Evolutionary conservation across 805 yeast genomes (phyloP).

Genomic region (Millerozyma acaciae): DNA sequence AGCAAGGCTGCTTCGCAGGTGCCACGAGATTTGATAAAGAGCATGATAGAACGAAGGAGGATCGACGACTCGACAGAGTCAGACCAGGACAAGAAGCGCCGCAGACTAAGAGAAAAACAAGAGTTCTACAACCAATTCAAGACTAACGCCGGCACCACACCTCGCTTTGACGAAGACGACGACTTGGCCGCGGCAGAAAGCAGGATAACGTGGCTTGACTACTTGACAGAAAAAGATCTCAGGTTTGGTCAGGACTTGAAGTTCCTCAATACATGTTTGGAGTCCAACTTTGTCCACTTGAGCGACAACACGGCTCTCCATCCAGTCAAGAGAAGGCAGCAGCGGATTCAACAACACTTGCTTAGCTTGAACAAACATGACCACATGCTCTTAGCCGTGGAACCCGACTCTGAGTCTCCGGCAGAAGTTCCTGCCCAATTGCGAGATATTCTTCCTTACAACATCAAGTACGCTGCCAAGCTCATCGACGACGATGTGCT

Average conservation of each 20-base stretch:
- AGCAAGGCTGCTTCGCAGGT: conserved; percentile 25
- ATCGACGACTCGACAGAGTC: conserved; percentile 32
- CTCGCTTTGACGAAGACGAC: conserved; percentile 16
- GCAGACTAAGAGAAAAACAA: conserved; percentile 34
- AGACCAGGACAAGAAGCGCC: conserved; percentile 31
- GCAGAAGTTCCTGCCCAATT: conserved; percentile 12
- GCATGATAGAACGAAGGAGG: conserved; percentile 36
- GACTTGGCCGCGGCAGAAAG: conserved; percentile 19
- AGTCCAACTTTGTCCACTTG: conserved; percentile 22
- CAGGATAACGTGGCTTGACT: conserved; percentile 33
- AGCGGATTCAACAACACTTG: conserved; percentile 17
- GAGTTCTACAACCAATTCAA: conserved; percentile 37
- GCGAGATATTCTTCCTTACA: conserved; percentile 27
- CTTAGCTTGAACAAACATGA: conserved; percentile 25
- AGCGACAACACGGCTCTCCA: conserved; percentile 27
- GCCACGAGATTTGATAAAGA: conserved; percentile 27
- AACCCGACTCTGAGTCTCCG: conserved; percentile 18
- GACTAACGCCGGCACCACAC: conserved; percentile 21
- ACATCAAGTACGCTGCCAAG: conserved; percentile 22
- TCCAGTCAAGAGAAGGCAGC: conserved; percentile 19
- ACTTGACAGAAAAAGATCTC: conserved; percentile 31
- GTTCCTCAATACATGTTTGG: conserved; percentile 27
- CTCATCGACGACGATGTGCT: too few species aligned
- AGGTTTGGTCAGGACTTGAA: conserved; percentile 36
- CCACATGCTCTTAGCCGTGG: conserved; percentile 23